A percentile compares a stretch with the other conserved stretches of the same genome.
Conservation (phyloP, 495 filamentous ascomycete genomes). For the Cryomyces minteri region DNA sequence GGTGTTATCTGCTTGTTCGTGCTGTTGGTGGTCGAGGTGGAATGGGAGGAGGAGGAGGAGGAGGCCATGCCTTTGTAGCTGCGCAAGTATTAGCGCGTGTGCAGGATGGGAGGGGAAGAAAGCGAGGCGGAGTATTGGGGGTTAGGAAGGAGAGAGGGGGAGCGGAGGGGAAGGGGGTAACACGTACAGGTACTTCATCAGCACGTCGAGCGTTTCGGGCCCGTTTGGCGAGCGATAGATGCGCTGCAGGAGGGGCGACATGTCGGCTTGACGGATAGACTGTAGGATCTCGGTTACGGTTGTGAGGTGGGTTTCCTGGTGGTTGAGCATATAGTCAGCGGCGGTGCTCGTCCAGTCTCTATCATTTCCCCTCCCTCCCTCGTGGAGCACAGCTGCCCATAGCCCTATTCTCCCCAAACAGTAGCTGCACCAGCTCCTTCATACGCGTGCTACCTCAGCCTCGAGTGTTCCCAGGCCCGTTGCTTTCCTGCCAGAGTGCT, state of each 20-base stretch:
- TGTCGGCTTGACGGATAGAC: conserved; percentile 76
- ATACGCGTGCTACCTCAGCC: neutral
- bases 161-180: conserved; percentile 1
- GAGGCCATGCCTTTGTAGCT: conserved; percentile 77
- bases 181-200: conserved; percentile 61
- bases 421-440: neutral
- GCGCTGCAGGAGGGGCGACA: conserved; percentile 63
- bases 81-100: neutral
- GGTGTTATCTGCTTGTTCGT: conserved; percentile 36
- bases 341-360: neutral
- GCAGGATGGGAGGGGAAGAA: neutral
- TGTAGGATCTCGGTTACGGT: conserved; percentile 77
- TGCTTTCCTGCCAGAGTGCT: neutral
- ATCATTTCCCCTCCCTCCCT: neutral
- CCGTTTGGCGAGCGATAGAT: conserved; percentile 56
- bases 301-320: conserved; percentile 55
- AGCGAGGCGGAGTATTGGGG: neutral
- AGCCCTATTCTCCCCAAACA: too few species aligned
- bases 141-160: conserved; percentile 1
- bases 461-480: neutral
- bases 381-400: too few species aligned
- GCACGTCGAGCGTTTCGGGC: conserved; percentile 48
- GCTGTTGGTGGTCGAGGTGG: conserved; percentile 6
- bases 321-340: conserved; percentile 5
- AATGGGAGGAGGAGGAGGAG: conserved; percentile 15